Percentiles rank a stretch among this genome's conserved stretches.
Conservation (phyloP, 23 red algal species). For the Gracilaria domingensis region DNA sequence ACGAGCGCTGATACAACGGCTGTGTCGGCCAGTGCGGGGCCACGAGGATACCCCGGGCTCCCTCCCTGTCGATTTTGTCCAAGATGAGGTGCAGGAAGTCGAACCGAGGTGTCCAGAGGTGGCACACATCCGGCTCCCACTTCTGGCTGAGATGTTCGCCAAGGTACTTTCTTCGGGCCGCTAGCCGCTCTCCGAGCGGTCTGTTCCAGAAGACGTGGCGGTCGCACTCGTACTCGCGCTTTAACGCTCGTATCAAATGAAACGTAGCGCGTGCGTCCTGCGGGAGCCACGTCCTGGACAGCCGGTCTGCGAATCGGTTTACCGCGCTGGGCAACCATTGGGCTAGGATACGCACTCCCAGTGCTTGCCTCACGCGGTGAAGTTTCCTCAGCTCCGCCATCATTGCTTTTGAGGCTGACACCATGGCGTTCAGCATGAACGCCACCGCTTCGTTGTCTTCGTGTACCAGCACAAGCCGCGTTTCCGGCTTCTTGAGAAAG, state of each 20-base stretch:
- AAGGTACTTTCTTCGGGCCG: constrained; percentile 6
- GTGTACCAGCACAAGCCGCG: not conserved
- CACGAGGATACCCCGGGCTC: not conserved
- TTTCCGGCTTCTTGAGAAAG: not conserved
- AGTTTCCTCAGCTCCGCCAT: not conserved
- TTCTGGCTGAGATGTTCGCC: not conserved
- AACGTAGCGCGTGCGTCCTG: not conserved
- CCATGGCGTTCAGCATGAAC: not conserved
- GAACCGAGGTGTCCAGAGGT: constrained; percentile 15
- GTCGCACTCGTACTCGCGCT: constrained; percentile 1
- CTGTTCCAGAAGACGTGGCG: constrained; percentile 13
- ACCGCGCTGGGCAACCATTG: not conserved
- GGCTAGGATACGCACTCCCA: not conserved
- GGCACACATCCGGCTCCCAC: not conserved
- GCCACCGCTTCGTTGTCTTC: constrained; percentile 24
- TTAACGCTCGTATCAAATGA: not conserved
- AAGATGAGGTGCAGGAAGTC: constrained; percentile 13
- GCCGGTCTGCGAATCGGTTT: not conserved
- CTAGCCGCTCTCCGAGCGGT: not conserved
- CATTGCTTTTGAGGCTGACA: not conserved
- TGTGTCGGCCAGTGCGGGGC: constrained; percentile 5
- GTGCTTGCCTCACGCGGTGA: not conserved
- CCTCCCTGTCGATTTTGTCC: constrained; percentile 3
- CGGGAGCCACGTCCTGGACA: not conserved
- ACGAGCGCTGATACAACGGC: not conserved